Conservation (phyloP, 2,329 filamentous ascomycete species). For the Aspergillus felis region DNA sequence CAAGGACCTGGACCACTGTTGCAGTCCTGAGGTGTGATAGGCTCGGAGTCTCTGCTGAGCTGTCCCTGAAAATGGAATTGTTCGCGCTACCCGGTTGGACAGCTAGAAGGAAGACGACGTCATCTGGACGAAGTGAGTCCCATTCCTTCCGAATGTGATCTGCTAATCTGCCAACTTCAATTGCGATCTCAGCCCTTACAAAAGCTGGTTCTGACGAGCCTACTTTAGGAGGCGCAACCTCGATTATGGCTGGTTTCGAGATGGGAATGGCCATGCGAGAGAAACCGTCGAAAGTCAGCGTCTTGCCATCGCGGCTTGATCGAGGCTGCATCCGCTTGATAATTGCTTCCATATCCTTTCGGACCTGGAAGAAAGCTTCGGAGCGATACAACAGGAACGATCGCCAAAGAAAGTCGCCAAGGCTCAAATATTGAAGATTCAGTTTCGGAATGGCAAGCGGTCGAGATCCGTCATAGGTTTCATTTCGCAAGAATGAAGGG, state of each 20-base stretch:
- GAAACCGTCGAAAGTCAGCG: constrained; percentile 70
- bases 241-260: constrained; percentile 77
- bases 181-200: constrained; percentile 78
- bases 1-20: constrained; percentile 78
- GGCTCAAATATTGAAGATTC: constrained; percentile 90
- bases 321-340: constrained; percentile 75
- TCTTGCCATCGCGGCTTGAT: constrained; percentile 59
- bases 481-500: constrained; percentile 70
- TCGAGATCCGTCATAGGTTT: constrained; percentile 79
- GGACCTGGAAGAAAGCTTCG: constrained; percentile 90
- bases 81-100: constrained; percentile 57
- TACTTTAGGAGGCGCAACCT: constrained; percentile 77
- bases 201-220: constrained; percentile 78
- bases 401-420: constrained; percentile 96
- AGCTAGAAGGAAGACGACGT: constrained; percentile 82
- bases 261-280: constrained; percentile 92
- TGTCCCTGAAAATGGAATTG: constrained; percentile 18
- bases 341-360: constrained; percentile 82
- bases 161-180: constrained; percentile 77
- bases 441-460: constrained; percentile 90
- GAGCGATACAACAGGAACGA: constrained; percentile 83
- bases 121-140: constrained; percentile 81
- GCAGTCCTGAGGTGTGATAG: constrained; percentile 73
- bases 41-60: constrained; percentile 56
- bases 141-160: constrained; percentile 77